Percentiles rank a stretch among this genome's conserved stretches.
phyloP scores from a whole-genome alignment of 495 filamentous ascomycete genomes.

The Penicillium chermesinum region DNA sequence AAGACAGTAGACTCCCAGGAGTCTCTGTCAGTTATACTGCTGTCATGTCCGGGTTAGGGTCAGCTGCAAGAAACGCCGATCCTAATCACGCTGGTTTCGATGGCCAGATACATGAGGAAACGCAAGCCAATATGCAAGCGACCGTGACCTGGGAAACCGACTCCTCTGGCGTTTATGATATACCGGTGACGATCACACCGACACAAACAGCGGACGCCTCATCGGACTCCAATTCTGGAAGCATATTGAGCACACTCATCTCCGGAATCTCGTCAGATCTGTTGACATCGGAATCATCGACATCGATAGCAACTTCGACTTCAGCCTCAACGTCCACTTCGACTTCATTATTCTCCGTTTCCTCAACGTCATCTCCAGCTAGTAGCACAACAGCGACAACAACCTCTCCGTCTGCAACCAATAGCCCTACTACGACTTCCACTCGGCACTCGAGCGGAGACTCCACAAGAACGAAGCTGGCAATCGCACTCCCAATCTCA shows the following conservation, averaged over 20 bases:
- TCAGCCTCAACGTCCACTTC: neutral
- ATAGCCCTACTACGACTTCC: slow-evolving; percentile 1
- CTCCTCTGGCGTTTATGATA: neutral
- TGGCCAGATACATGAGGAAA: neutral
- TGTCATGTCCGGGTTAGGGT: neutral
- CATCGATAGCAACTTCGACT: neutral
- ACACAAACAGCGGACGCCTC: neutral
- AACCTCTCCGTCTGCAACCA: neutral
- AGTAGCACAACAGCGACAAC: slow-evolving; percentile 1
- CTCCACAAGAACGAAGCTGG: slow-evolving; percentile 29
- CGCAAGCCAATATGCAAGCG: neutral
- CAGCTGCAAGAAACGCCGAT: neutral
- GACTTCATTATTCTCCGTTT: no score
- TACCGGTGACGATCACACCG: neutral
- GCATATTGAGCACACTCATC: neutral
- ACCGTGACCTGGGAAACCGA: neutral
- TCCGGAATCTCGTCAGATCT: neutral
- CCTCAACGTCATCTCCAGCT: neutral
- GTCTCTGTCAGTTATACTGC: neutral
- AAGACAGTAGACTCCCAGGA: neutral
- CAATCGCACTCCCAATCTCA: slow-evolving; percentile 35
- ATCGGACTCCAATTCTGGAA: neutral
- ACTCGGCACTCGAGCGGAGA: slow-evolving; percentile 4
- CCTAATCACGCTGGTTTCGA: neutral
- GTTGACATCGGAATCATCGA: neutral